Conservation (phyloP, 352 stramenopile species). For the Phytopythium mirpurense region DNA sequence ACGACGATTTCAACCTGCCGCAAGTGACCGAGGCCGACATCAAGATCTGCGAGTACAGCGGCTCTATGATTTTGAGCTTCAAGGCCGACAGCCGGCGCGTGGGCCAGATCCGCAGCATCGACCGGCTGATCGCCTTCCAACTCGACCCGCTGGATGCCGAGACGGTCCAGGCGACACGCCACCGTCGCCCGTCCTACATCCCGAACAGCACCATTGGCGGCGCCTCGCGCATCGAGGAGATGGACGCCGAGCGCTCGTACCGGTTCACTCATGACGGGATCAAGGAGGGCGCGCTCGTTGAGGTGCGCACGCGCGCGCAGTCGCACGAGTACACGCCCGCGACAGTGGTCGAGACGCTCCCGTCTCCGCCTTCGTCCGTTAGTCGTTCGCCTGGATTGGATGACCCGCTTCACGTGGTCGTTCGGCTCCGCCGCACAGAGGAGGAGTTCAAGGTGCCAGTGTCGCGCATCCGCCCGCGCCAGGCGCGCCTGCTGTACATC, state of each 20-base stretch:
- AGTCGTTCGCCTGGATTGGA: constrained; percentile 24
- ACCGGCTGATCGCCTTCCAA: constrained; percentile 83
- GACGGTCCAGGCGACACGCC: constrained; percentile 62
- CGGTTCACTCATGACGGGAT: constrained; percentile 62
- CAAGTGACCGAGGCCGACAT: constrained; percentile 69
- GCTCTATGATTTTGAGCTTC: constrained; percentile 85
- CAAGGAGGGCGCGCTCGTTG: constrained; percentile 54
- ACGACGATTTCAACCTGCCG: constrained; percentile 61
- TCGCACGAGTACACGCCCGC: constrained; percentile 70
- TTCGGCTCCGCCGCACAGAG: constrained; percentile 61
- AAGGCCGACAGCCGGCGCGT: constrained; percentile 83
- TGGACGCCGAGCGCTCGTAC: constrained; percentile 22
- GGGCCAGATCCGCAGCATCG: constrained; percentile 83
- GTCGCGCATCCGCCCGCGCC: constrained; percentile 56
- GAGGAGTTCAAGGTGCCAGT: constrained; percentile 71
- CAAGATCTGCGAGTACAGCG: constrained; percentile 83
- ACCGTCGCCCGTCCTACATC: constrained; percentile 76
- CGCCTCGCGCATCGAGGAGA: constrained; percentile 31
- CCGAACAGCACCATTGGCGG: constrained; percentile 7
- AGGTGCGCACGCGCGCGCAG: constrained; percentile 63
- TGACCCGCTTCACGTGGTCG: constrained; percentile 41
- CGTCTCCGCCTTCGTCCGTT: constrained; percentile 8
- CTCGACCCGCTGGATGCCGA: constrained; percentile 66
- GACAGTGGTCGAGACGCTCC: constrained; percentile 45
- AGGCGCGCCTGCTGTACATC: constrained; percentile 74